These are phyloP conservation scores for Diplodia mutila DNA, from an alignment of 2,329 filamentous ascomycete genomes.

Conservation along the genomic window DNA sequence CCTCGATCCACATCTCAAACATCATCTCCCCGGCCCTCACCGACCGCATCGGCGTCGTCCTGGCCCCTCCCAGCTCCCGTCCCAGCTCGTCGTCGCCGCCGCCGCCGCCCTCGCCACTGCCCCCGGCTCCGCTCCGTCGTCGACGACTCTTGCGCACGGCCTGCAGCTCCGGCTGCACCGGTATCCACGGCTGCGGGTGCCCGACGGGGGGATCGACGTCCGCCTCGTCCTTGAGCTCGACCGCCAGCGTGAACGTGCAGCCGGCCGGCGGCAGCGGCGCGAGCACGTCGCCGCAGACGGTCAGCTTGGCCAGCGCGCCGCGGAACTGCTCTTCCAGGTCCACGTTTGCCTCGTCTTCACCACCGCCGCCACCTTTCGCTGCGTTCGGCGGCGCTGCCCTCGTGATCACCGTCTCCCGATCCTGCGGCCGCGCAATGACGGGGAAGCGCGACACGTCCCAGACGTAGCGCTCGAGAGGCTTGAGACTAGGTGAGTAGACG, in stretches of 20 bases:
- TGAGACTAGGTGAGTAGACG: slow-evolving; percentile 48
- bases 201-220: slow-evolving; percentile 52
- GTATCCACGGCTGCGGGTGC: slow-evolving; percentile 52
- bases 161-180: slow-evolving; percentile 5
- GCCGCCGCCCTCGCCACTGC: slow-evolving; percentile 26
- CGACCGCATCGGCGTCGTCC: slow-evolving; percentile 63
- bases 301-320: slow-evolving; percentile 66
- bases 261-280: slow-evolving; percentile 61
- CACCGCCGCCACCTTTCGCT: background rate
- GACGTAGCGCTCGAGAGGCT: slow-evolving; percentile 62
- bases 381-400: background rate
- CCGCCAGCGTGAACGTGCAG: slow-evolving; percentile 75
- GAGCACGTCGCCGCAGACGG: slow-evolving; percentile 62
- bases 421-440: slow-evolving; percentile 45
- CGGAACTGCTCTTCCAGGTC: slow-evolving; percentile 75
- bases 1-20: slow-evolving; percentile 72
- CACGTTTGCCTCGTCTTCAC: slow-evolving; percentile 27
- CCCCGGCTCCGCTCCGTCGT: slow-evolving; percentile 32
- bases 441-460: slow-evolving; percentile 64
- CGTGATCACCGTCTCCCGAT: slow-evolving; percentile 57
- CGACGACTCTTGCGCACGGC: slow-evolving; percentile 22
- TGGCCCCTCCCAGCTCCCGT: slow-evolving; percentile 54
- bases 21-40: slow-evolving; percentile 68
- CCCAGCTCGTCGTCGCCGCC: slow-evolving; percentile 30
- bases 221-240: slow-evolving; percentile 69